Base-by-base conservation (phyloP, 805 yeast genomes). In the Maudiozyma bulderi region DNA sequence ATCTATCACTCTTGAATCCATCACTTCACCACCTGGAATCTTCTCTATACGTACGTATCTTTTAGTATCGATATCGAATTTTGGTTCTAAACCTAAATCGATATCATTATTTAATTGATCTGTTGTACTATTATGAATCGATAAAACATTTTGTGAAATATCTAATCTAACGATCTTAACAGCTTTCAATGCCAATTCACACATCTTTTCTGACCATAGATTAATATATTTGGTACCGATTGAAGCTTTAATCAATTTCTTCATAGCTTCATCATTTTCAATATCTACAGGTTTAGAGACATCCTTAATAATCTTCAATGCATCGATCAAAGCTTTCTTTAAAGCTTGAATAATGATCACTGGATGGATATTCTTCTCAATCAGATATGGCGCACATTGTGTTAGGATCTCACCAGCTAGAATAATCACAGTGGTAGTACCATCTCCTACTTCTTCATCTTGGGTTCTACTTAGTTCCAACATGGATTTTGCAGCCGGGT, bases 401-500 rank as follows among this genome's bases (percentile, higher is more conserved):
- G 98, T 96, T 52, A 93, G 74, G 50, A 93, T 88, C 67, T 93
- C 99, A 54, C 99, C 99, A 15, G 99, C 98, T 49, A 91, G 73
- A 54, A 93, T 91, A 62, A 93, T 93, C 48, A 93, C 99, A 8
- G 96, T 84, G 29, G 99, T 93, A 52, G 99, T 90, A 53, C 98
- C 98, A 63, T 93, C 99, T 49, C 99, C 99, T 49, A 81, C 99
- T 71, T 91, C 99, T 71, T 91, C 99, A 65, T 91, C 99, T 72
- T 91, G 97, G 6, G 99, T 90, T 71, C 99, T 80, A 60, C 93
- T 82, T 56, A 93, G 78, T 71, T 93, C 99, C 63, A 93, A 86
- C 98, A 93, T 93, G 33, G 95, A 85, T 71, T 93, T 93, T 44
- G 99, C 99, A 5, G 99, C 99, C 9, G 99, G 99, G 66, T 93